phyloP scores from a whole-genome alignment of 2,329 filamentous ascomycete species.

The Beauveria brongniartii region DNA sequence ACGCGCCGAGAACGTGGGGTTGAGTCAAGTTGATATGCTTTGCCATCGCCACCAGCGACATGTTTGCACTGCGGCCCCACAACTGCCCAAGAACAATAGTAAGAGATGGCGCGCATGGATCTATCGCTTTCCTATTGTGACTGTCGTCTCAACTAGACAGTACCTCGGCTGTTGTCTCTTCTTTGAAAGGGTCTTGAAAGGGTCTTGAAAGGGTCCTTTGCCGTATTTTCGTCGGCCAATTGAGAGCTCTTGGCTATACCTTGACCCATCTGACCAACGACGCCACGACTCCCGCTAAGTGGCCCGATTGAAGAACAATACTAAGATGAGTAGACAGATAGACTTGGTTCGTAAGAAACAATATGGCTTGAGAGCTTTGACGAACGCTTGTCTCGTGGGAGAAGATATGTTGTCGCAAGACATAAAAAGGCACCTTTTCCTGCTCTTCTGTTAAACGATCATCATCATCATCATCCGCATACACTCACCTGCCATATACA shows the following conservation, averaged over 20 bases:
- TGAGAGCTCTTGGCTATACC: too few species aligned
- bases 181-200: not conserved
- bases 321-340: slow-evolving; percentile 17
- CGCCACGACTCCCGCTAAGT: slow-evolving; percentile 6
- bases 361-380: slow-evolving; percentile 18
- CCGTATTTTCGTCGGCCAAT: not conserved
- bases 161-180: not conserved
- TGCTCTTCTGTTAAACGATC: not conserved
- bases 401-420: not conserved
- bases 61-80: slow-evolving; percentile 1
- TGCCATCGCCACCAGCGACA: not conserved
- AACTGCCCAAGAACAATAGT: slow-evolving; percentile 12
- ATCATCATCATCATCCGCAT: not conserved
- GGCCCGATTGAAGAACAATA: slow-evolving; percentile 17
- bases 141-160: not conserved
- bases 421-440: not conserved
- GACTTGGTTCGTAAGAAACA: not conserved
- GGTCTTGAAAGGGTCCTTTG: not conserved
- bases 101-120: slow-evolving; percentile 11
- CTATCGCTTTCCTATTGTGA: not conserved
- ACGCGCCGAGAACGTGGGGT: not conserved
- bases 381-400: slow-evolving; percentile 13
- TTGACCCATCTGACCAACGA: slow-evolving; percentile 10
- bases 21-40: not conserved
- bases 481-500: not conserved